These are phyloP conservation scores for Diaporthe aspalathi DNA, from an alignment of 2,329 filamentous ascomycete species.

Conservation along the genomic window DNA sequence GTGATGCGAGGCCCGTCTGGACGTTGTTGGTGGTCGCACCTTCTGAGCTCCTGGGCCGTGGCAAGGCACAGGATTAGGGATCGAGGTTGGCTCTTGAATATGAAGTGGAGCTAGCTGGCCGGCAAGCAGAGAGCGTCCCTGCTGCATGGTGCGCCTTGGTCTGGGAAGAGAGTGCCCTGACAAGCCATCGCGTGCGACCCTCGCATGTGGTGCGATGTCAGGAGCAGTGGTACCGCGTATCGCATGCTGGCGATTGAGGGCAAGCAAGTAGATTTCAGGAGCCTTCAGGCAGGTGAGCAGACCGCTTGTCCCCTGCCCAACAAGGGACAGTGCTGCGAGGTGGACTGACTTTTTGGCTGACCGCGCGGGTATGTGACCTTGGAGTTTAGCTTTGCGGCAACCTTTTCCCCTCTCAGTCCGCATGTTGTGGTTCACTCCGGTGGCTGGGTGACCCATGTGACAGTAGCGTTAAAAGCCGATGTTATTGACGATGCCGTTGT, in stretches of 20 bases:
- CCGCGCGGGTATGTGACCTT: slow-evolving; percentile 28
- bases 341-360: slow-evolving; percentile 25
- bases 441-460: slow-evolving; percentile 26
- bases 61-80: background rate
- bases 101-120: background rate
- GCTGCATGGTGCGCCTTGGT: slow-evolving; percentile 16
- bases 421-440: slow-evolving; percentile 9
- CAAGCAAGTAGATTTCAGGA: slow-evolving; percentile 7
- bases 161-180: slow-evolving; percentile 1
- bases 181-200: slow-evolving; percentile 25
- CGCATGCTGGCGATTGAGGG: background rate
- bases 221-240: background rate
- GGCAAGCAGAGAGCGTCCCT: slow-evolving; percentile 3
- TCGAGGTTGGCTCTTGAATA: slow-evolving; percentile 13
- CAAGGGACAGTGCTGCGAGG: background rate
- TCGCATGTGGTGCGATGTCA: slow-evolving; percentile 24
- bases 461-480: slow-evolving; percentile 15
- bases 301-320: slow-evolving; percentile 12
- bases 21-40: slow-evolving; percentile 4
- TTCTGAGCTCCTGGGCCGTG: background rate
- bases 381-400: slow-evolving; percentile 21
- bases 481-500: slow-evolving; percentile 22
- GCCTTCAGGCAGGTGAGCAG: slow-evolving; percentile 5
- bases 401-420: slow-evolving; percentile 20
- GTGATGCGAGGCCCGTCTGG: background rate